These are phyloP conservation scores for Amphirosellinia nigrospora DNA, from an alignment of 495 filamentous ascomycete genomes.

Conservation along the genomic window DNA sequence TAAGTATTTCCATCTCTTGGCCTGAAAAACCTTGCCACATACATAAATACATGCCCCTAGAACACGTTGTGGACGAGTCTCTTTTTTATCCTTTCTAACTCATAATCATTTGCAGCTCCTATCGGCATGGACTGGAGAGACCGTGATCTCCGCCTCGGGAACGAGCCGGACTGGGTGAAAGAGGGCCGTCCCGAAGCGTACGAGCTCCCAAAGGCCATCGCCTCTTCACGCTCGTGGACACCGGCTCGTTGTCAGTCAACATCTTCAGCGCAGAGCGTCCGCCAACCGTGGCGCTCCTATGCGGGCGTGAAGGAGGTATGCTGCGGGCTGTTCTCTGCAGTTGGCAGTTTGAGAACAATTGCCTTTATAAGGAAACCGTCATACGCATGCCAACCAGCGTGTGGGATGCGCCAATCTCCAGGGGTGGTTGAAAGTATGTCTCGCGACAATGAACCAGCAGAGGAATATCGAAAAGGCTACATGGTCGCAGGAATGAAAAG, in stretches of 20 bases:
- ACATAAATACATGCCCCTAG: too few relatives aligned
- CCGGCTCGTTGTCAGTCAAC: constrained; percentile 37
- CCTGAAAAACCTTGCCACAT: too few relatives aligned
- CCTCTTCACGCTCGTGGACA: constrained; percentile 38
- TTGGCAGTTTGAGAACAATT: constrained; percentile 34
- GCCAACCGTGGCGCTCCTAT: constrained; percentile 33
- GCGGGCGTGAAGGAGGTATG: constrained; percentile 41
- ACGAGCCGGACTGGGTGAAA: constrained; percentile 45
- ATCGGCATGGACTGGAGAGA: constrained; percentile 30
- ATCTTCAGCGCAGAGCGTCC: constrained; percentile 37
- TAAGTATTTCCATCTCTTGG: too few relatives aligned
- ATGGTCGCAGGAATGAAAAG: not conserved
- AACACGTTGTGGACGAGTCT: not conserved
- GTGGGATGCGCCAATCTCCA: not conserved
- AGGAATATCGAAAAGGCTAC: not conserved
- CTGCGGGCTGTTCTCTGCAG: constrained; percentile 37
- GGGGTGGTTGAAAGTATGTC: not conserved
- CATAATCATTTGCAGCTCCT: not conserved
- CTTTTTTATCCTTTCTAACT: not conserved
- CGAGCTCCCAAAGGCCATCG: constrained; percentile 47
- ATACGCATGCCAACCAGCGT: constrained; percentile 33
- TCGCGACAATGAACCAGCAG: constrained; percentile 5
- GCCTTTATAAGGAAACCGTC: constrained; percentile 39
- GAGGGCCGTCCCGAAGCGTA: constrained; percentile 46
- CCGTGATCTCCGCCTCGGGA: constrained; percentile 44